Evolutionary conservation across 1,139 yeast genomes (phyloP), one percentile per base, ranked within the genome.

Genomic region (Lipomyces yarrowii): DNA sequence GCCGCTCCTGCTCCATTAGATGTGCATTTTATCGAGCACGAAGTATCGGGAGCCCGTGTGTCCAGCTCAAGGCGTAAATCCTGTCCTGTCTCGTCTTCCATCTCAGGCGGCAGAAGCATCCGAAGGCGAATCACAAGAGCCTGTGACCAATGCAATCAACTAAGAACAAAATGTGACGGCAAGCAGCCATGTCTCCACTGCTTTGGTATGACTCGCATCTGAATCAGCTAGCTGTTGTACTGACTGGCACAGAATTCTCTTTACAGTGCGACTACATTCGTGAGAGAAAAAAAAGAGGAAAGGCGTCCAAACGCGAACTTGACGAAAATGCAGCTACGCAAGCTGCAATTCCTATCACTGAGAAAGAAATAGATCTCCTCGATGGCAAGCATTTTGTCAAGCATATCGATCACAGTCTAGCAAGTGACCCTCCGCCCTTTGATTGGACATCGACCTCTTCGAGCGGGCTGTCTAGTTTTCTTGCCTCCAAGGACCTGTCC

Each of bases 81-180:
- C 23, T 42, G 21, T 3, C 13, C 55, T 52, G n/a, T 51, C 18
- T 48, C 53, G 3, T 48, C 53, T 3, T 23, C 55, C 56, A 15
- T 56, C 18, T 23, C 53, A 35, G 62, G 59, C 30, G 60, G 60
- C 8, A 26, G 51, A 35, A 56, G 53, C 33, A 56, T 53, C 11
- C 63, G 72, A 32, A 71, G 72, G 56, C 71, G 77, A n/a, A 73
- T 74, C 33, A 71, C 71, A 15, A 61, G 81, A 55, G 82, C 82
- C 0, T 80, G 83, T 67, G 83, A 80, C 65, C 75, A 75, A 23
- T 80, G 83, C 70, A 79, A 80, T 67, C 74, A 75, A 57, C 75
- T 78, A 56, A 73, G 82, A 59, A 79, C 82, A 3, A 79, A 78
- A 65, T 80, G 83, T 69, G 80, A 80, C 64, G 83, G 83, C 0